Conservation (phyloP, 257 asterid species). For the Ilex asprella region DNA sequence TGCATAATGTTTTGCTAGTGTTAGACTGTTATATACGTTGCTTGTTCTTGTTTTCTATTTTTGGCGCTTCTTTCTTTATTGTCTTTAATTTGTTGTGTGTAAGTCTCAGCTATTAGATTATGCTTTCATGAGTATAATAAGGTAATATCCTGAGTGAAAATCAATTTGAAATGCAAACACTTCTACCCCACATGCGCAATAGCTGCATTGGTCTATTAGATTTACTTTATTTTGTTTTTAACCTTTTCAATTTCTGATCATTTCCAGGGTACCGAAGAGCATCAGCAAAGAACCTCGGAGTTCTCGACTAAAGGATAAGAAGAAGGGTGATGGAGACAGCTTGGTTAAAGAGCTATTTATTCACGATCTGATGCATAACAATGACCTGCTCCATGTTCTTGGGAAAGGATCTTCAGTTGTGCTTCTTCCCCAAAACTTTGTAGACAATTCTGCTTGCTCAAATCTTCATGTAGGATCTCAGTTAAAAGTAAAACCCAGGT, state of each 20-base stretch:
- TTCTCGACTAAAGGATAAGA: slow-evolving; percentile 77
- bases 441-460: slow-evolving; percentile 27
- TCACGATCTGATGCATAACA: slow-evolving; percentile 73
- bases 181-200: too few species aligned
- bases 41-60: too few species aligned
- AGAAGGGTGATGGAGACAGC: slow-evolving; percentile 82
- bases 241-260: slow-evolving; percentile 10
- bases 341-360: slow-evolving; percentile 74
- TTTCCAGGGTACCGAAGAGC: slow-evolving; percentile 56
- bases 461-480: slow-evolving; percentile 34
- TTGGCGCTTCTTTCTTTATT: too few species aligned
- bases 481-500: slow-evolving; percentile 32
- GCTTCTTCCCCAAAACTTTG: slow-evolving; percentile 62
- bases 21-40: too few species aligned
- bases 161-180: too few species aligned
- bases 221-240: slow-evolving; percentile 5
- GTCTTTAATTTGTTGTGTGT: too few species aligned
- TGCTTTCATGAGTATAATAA: too few species aligned
- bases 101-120: too few species aligned
- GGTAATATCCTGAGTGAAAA: too few species aligned
- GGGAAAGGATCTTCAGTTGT: slow-evolving; percentile 76
- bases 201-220: too few species aligned
- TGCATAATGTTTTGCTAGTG: too few species aligned
- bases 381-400: slow-evolving; percentile 54
- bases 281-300: slow-evolving; percentile 67